Conservation (phyloP, 2,329 filamentous ascomycete species). For the Venturia nashicola region DNA sequence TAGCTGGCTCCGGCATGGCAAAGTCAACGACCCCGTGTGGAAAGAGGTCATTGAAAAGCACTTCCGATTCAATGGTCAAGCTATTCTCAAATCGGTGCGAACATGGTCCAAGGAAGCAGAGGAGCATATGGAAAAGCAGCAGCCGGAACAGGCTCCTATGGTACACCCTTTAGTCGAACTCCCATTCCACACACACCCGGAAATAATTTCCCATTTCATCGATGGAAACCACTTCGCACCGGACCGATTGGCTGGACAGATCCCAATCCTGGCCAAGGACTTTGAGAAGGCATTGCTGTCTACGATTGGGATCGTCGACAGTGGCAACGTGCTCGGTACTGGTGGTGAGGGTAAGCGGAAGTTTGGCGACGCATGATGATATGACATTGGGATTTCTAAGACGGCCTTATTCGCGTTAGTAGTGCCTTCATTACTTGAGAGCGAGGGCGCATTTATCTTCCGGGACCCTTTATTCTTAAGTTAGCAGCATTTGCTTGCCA, state of each 20-base stretch:
- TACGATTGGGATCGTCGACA: neutral
- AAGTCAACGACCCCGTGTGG: constrained; percentile 13
- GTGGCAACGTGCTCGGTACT: neutral
- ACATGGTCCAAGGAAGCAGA: neutral
- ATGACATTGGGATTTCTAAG: too few species aligned
- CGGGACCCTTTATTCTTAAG: too few species aligned
- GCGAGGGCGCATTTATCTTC: too few species aligned
- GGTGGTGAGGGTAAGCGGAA: neutral
- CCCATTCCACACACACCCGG: too few species aligned
- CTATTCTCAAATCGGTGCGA: neutral
- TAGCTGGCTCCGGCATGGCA: neutral
- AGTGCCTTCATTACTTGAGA: too few species aligned
- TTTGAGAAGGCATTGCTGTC: neutral
- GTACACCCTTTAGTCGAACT: neutral
- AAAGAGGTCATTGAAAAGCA: constrained; percentile 17
- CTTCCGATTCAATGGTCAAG: constrained; percentile 12
- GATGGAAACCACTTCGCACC: neutral
- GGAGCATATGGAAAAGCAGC: neutral
- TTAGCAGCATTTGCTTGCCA: too few species aligned
- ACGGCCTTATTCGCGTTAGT: too few species aligned
- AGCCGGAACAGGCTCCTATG: neutral
- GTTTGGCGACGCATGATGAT: neutral
- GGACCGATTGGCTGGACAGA: neutral
- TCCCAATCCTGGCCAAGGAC: neutral
- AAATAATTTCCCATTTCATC: neutral